These are phyloP conservation scores for Tulasnella sp. DNA, from an alignment of 768 basidiomycete species.

Conservation along the genomic window DNA sequence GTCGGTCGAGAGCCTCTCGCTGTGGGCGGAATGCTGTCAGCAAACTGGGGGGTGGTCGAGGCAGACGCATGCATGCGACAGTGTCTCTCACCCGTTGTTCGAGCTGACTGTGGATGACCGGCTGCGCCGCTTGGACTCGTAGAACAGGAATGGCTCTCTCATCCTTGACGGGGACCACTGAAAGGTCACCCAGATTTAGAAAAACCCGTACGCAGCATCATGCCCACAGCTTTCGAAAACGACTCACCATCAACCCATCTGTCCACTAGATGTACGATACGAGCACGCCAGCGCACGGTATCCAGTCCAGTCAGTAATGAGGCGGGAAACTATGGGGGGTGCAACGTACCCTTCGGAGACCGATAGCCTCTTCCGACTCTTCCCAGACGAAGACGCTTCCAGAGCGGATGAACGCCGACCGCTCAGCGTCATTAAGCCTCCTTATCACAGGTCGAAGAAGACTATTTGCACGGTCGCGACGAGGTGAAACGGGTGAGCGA, in stretches of 20 bases:
- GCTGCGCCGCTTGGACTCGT: slow-evolving; percentile 50
- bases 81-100: slow-evolving; percentile 46
- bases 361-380: slow-evolving; percentile 66
- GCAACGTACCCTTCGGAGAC: slow-evolving; percentile 53
- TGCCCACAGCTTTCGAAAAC: not conserved
- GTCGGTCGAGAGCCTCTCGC: slow-evolving; percentile 47
- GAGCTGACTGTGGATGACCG: slow-evolving; percentile 26
- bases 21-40: slow-evolving; percentile 55
- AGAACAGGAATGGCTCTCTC: slow-evolving; percentile 73
- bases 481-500: slow-evolving; percentile 10
- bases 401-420: slow-evolving; percentile 57
- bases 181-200: slow-evolving; percentile 11
- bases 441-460: slow-evolving; percentile 55
- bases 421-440: slow-evolving; percentile 62
- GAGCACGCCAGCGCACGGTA: not conserved
- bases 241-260: slow-evolving; percentile 56
- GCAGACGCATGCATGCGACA: slow-evolving; percentile 45
- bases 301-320: slow-evolving; percentile 1
- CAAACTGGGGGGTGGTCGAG: too few relatives aligned
- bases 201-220: not conserved
- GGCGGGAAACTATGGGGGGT: not conserved
- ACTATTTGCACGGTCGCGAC: slow-evolving; percentile 37
- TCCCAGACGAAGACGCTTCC: slow-evolving; percentile 73
- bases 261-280: slow-evolving; percentile 46
- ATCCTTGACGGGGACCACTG: slow-evolving; percentile 68